Evolutionary conservation across 345 rosid genomes (phyloP).

Genomic region (Psidium friedrichsthalianum): DNA sequence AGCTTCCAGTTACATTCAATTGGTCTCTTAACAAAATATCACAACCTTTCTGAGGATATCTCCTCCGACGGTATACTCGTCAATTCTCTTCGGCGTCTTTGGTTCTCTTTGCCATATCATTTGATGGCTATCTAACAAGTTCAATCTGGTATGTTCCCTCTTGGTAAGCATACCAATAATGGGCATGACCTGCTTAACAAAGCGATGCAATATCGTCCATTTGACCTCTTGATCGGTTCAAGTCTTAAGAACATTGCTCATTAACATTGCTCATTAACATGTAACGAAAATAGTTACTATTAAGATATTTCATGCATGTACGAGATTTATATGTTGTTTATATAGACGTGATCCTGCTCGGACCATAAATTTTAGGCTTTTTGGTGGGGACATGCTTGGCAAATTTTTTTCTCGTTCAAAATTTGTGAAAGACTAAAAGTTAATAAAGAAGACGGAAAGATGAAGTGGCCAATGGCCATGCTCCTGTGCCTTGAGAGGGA

Average conservation of each 20-base stretch:
- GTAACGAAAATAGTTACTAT: no score
- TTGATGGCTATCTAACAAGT: background rate
- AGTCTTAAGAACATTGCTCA: no score
- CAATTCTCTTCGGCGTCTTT: background rate
- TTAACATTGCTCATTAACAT: no score
- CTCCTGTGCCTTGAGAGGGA: background rate
- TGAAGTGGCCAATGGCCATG: background rate
- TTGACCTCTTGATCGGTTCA: background rate
- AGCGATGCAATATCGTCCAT: background rate
- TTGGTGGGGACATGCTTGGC: no score
- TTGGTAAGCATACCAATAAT: background rate
- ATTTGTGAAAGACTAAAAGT: background rate
- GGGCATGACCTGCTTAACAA: accelerated
- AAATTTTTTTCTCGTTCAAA: background rate
- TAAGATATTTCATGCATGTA: no score
- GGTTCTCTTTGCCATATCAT: background rate
- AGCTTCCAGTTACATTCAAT: background rate
- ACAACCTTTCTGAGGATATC: no score
- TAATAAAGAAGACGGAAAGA: background rate
- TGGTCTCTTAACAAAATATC: background rate
- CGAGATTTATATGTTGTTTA: no score
- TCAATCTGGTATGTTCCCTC: background rate
- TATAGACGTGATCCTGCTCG: no score
- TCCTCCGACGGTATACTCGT: background rate
- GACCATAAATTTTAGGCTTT: no score